Conservation (phyloP, 768 basidiomycete genomes). For the Auriculariales sp. region DNA sequence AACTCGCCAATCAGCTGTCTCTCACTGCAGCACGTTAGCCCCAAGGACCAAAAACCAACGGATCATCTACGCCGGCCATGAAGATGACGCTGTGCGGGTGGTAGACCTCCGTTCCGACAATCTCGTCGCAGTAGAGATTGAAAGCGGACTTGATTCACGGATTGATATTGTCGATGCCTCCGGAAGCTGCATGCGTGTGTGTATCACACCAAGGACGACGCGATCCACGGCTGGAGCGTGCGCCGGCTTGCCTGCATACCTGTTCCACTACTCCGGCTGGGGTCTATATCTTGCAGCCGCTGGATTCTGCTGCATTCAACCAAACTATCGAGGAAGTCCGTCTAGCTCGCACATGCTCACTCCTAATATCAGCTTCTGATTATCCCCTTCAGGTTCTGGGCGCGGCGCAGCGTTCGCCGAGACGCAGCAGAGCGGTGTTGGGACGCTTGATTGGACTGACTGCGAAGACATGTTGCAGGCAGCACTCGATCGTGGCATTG, state of each 20-base stretch:
- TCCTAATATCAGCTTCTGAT: not conserved
- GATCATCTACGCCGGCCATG: not conserved
- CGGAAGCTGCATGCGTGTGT: conserved; percentile 2
- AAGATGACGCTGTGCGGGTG: not conserved
- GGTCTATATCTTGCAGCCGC: not conserved
- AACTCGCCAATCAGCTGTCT: not conserved
- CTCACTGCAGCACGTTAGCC: too few relatives aligned
- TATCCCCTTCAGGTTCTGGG: conserved; percentile 2
- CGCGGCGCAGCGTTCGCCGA: conserved; percentile 6
- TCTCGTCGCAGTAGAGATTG: conserved; percentile 3
- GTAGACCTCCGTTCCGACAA: not conserved
- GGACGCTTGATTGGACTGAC: conserved; percentile 9
- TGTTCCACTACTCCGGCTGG: not conserved
- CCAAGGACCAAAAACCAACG: not conserved
- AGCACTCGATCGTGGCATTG: conserved; percentile 6
- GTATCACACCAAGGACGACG: not conserved
- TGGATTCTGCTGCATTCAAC: conserved; percentile 5
- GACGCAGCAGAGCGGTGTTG: conserved; percentile 4
- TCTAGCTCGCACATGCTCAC: not conserved
- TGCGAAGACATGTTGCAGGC: conserved; percentile 7
- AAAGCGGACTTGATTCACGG: conserved; percentile 3
- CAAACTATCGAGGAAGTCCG: conserved; percentile 9
- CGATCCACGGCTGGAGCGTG: conserved; percentile 1
- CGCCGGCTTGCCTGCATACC: conserved; percentile 1
- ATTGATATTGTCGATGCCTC: conserved; percentile 4